A percentile compares a stretch with the other conserved stretches of the same genome.
These are phyloP conservation scores for Leishmania arabica DNA, from an alignment of 208 protist genomes.

Conservation along the genomic window DNA sequence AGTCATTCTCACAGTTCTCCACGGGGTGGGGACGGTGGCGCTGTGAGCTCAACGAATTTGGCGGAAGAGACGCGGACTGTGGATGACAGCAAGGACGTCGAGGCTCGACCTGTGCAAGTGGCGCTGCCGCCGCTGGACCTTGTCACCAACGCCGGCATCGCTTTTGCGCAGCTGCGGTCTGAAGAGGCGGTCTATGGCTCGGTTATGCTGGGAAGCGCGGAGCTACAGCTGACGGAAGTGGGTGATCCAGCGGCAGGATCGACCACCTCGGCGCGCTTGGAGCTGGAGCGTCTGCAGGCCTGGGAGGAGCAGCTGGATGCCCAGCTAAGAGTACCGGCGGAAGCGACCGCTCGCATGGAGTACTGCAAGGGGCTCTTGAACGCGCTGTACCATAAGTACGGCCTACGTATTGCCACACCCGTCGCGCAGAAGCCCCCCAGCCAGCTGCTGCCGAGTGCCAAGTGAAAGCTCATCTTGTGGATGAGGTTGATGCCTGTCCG, in stretches of 20 bases:
- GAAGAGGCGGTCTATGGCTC: constrained; percentile 22
- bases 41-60: neutral
- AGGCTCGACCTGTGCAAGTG: constrained; percentile 12
- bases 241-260: constrained; percentile 41
- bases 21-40: neutral
- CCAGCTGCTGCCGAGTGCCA: neutral
- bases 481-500: neutral
- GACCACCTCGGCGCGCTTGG: constrained; percentile 71
- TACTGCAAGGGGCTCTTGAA: constrained; percentile 25
- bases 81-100: neutral
- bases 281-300: constrained; percentile 40
- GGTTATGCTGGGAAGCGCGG: constrained; percentile 13
- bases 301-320: constrained; percentile 16
- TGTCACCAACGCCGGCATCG: constrained; percentile 19
- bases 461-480: neutral
- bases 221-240: constrained; percentile 57
- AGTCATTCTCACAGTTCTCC: constrained; percentile 2
- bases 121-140: constrained; percentile 30
- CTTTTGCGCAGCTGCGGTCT: constrained; percentile 24
- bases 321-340: constrained; percentile 12
- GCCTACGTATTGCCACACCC: constrained; percentile 35
- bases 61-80: neutral
- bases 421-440: neutral
- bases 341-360: constrained; percentile 6
- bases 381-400: constrained; percentile 31